Percentiles rank a stretch among this genome's conserved stretches.
phyloP scores from a whole-genome alignment of 2,329 filamentous ascomycete species.

The Colletotrichum siamense region DNA sequence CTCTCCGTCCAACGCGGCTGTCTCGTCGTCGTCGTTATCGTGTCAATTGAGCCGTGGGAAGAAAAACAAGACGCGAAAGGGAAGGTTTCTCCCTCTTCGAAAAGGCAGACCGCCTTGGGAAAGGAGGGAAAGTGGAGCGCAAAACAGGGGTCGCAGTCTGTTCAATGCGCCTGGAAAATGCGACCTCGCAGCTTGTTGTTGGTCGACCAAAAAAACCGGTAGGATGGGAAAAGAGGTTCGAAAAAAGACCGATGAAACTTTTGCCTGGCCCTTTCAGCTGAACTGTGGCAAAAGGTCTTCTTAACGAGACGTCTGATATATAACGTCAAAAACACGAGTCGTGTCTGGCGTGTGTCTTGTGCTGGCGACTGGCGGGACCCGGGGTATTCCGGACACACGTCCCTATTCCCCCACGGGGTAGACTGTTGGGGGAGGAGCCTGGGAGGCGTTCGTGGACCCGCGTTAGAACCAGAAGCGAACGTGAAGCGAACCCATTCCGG shows the following conservation, averaged over 20 bases:
- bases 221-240: neutral
- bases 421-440: neutral
- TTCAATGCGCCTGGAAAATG: neutral
- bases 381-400: neutral
- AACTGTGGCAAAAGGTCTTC: neutral
- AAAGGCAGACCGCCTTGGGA: neutral
- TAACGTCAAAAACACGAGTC: neutral
- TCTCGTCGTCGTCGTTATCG: neutral
- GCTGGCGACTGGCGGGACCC: neutral
- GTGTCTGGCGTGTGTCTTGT: neutral
- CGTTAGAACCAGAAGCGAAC: neutral
- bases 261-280: neutral
- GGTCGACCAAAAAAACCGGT: neutral
- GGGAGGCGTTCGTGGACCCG: neutral
- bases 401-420: constrained; percentile 4
- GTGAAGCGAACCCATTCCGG: neutral
- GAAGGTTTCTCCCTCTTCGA: neutral
- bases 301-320: neutral
- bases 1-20: neutral
- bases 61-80: neutral
- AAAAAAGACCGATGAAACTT: neutral
- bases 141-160: neutral
- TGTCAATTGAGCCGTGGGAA: neutral
- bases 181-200: neutral
- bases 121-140: neutral